Percentiles rank a stretch among this genome's conserved stretches.
These are phyloP conservation scores for Lentinus polychrous DNA, from an alignment of 1,284 basidiomycete species.

Conservation along the genomic window DNA sequence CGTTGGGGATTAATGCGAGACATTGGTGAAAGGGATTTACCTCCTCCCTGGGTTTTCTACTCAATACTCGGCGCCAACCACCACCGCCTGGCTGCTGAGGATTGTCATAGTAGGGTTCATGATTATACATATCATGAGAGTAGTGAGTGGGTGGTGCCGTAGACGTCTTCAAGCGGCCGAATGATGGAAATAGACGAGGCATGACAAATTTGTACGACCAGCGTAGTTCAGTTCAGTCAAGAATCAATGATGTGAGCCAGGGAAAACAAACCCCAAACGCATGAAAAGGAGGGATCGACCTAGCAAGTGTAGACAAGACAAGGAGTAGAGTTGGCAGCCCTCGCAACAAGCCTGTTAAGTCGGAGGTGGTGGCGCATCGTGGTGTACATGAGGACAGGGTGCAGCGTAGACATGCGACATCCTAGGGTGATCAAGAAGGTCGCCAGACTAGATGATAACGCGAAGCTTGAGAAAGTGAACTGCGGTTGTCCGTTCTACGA, in stretches of 20 bases:
- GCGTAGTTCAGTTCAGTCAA: constrained; percentile 4
- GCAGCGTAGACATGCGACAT: constrained; percentile 8
- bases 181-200: constrained; percentile 24
- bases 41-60: constrained; percentile 15
- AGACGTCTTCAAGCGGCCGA: constrained; percentile 22
- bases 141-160: background rate
- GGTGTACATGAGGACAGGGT: constrained; percentile 23
- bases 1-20: constrained; percentile 6
- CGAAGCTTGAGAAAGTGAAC: no score
- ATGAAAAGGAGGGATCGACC: constrained; percentile 3
- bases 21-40: constrained; percentile 14
- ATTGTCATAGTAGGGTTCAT: constrained; percentile 17
- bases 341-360: constrained; percentile 6
- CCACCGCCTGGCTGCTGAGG: constrained; percentile 11
- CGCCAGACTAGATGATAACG: no score
- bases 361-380: constrained; percentile 18
- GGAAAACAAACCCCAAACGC: background rate
- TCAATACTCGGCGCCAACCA: constrained; percentile 21
- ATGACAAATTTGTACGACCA: constrained; percentile 11
- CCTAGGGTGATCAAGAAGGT: no score
- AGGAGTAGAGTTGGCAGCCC: constrained; percentile 4
- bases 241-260: constrained; percentile 5
- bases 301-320: constrained; percentile 12
- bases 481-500: no score
- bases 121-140: constrained; percentile 11